Conservation (phyloP, 192 early-diverging fungal species). For the Kappamyces sp. region DNA sequence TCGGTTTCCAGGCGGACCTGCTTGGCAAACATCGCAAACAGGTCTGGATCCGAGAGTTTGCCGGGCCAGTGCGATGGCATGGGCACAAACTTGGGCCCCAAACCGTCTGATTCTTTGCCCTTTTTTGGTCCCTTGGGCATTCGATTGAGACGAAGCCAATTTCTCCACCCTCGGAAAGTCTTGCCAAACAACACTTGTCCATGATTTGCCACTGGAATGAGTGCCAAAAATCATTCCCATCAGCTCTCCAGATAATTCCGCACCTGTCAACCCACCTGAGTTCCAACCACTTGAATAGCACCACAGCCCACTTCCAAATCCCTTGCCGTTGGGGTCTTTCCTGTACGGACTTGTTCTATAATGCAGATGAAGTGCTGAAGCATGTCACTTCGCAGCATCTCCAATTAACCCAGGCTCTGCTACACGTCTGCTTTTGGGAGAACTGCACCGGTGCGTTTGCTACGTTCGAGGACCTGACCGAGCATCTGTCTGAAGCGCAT, state of each 20-base stretch:
- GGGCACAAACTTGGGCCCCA: slow-evolving; percentile 3
- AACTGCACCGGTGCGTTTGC: slow-evolving; percentile 52
- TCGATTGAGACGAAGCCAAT: too few species aligned
- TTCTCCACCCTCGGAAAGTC: too few species aligned
- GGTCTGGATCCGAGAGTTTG: neutral
- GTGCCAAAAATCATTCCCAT: too few species aligned
- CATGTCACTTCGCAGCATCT: slow-evolving; percentile 36
- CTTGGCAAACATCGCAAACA: slow-evolving; percentile 9
- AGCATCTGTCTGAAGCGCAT: slow-evolving; percentile 58
- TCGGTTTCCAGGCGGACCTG: neutral
- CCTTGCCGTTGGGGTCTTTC: too few species aligned
- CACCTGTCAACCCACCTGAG: too few species aligned
- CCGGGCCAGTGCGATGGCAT: slow-evolving; percentile 16
- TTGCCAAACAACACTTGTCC: too few species aligned
- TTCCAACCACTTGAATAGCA: too few species aligned
- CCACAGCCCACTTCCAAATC: too few species aligned
- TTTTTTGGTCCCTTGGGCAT: neutral
- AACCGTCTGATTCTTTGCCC: slow-evolving; percentile 4
- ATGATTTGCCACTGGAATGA: too few species aligned
- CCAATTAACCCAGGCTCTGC: slow-evolving; percentile 2
- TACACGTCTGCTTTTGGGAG: slow-evolving; percentile 71
- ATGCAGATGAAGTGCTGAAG: slow-evolving; percentile 20
- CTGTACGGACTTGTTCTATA: too few species aligned
- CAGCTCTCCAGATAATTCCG: too few species aligned
- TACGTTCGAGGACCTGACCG: slow-evolving; percentile 58